Base-by-base conservation (phyloP, 2,329 filamentous ascomycete genomes). In the Thielaviopsis ethacetica region DNA sequence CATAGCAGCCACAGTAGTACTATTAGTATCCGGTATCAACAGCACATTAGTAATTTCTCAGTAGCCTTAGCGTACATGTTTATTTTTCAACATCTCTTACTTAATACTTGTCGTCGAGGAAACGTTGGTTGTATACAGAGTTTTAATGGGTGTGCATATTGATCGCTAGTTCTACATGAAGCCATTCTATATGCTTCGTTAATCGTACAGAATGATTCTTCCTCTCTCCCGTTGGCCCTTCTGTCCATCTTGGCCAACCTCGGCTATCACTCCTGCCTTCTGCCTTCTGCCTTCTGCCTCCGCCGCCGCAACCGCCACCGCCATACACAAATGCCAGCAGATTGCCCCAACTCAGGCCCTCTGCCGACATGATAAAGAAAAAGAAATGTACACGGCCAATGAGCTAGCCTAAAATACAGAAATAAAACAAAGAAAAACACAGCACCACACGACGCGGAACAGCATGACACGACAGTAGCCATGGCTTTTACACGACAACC, bases 401-500 rank as follows among this genome's bases (percentile, higher is more conserved):
- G 13, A 49, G 27, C 24, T 56, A 22, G 24, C 56, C 22, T 47
- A 54, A 55, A 57, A 58, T 58, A 58, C 56, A 58, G 24, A 27
- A 53, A 53, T 6, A 26, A 30, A 34, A 10, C 5, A 30, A 19
- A 30, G 19, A 19, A 53, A 47, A 26, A 38, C 41, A 53, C 24
- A 6, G 24, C 24, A 26, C 24, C 3, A 26, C 24, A 26, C 24
- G 24, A 26, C 24, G 6, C 24, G 24, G 6, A 3, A 57, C 24
- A 30, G n/a, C 26, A 57, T 30, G 26, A 53, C 52, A 41, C 38
- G 15, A 52, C 9, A 51, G 19, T 51, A 57, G n/a, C 15, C 30
- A 10, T 51, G 12, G 13, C 41, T 49, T 41, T 58, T 70, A 77
- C 70, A n/a, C 38, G 10, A 87, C 76, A 64, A 88, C 76, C 73